These are phyloP conservation scores for Metschnikowia continentalis DNA, from an alignment of 805 yeast genomes.

Conservation along the genomic window DNA sequence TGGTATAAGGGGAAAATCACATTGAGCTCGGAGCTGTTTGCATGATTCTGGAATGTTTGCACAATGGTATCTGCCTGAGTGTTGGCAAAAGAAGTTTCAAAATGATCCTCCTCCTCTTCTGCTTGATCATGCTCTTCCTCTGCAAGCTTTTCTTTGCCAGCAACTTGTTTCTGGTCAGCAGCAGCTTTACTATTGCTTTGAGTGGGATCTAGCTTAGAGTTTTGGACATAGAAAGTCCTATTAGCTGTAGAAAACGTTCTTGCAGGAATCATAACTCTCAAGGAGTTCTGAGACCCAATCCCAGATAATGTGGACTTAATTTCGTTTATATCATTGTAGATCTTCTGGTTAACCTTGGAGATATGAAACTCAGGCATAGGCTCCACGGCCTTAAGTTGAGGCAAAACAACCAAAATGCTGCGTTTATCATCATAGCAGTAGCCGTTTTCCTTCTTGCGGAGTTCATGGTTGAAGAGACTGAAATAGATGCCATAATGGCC, in stretches of 20 bases:
- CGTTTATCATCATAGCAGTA: constrained; percentile 1
- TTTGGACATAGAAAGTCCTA: background rate
- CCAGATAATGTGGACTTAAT: constrained; percentile 24
- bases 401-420: constrained; percentile 10
- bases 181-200: background rate
- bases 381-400: background rate
- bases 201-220: background rate
- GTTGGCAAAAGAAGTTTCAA: constrained; percentile 18
- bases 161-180: background rate
- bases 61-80: constrained; percentile 21
- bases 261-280: constrained; percentile 7
- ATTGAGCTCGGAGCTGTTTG: constrained; percentile 24
- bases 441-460: constrained; percentile 18
- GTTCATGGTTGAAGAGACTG: constrained; percentile 36
- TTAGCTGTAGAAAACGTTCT: constrained; percentile 8
- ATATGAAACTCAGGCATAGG: constrained; percentile 24
- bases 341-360: constrained; percentile 28
- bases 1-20: constrained; percentile 40
- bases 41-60: constrained; percentile 15
- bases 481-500: constrained; percentile 45
- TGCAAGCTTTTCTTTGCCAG: background rate
- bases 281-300: constrained; percentile 10
- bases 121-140: background rate
- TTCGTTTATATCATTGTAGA: constrained; percentile 23
- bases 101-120: constrained; percentile 8